Conservation (phyloP, 169 alveolate species). For the Besnoitia besnoiti region DNA sequence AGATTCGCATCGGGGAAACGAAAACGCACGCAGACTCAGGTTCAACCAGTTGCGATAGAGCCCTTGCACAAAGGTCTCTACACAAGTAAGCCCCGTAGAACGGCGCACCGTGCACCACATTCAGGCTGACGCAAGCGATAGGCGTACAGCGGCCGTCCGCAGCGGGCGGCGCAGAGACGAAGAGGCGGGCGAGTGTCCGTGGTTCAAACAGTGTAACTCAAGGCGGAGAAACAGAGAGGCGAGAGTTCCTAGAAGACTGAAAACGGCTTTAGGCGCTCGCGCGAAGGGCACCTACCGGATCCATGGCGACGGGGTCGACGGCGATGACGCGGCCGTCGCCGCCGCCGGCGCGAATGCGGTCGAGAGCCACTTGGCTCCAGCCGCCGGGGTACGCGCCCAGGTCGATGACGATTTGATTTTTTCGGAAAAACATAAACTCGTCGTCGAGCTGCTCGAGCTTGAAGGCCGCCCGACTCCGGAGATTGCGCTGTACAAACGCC, state of each 20-base stretch:
- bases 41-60: no score
- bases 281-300: no score
- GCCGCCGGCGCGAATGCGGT: conserved; percentile 55
- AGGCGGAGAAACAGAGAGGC: not conserved
- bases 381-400: conserved; percentile 76
- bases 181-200: not conserved
- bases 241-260: not conserved
- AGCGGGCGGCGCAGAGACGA: not conserved
- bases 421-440: conserved; percentile 51
- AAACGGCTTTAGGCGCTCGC: no score
- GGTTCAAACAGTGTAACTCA: no score
- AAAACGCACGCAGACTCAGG: no score
- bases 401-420: conserved; percentile 68
- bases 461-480: conserved; percentile 73
- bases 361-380: conserved; percentile 72
- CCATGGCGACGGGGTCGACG: conserved; percentile 60
- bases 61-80: no score
- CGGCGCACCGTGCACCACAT: no score
- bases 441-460: conserved; percentile 72
- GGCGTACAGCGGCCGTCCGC: no score
- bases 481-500: conserved; percentile 4
- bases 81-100: no score
- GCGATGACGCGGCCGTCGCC: conserved; percentile 43
- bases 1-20: no score
- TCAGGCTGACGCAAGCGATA: no score